Evolutionary conservation across 441 rosid species (phyloP).

Genomic region (Erodium moschatum): DNA sequence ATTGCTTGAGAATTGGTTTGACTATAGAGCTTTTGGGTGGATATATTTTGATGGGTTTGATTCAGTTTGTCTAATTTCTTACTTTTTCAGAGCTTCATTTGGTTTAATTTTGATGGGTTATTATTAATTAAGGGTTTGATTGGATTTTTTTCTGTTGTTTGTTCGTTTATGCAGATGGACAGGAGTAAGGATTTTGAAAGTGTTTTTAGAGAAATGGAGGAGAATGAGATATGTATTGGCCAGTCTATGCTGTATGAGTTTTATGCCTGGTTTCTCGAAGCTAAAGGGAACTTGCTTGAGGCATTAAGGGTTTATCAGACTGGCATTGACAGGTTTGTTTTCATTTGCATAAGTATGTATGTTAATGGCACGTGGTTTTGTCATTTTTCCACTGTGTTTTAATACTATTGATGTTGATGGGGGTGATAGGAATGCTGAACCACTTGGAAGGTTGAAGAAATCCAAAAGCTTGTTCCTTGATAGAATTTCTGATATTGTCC

Average conservation of each 20-base stretch:
- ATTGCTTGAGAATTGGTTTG: not conserved
- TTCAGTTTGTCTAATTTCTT: not conserved
- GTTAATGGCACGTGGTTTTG: not conserved
- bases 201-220: slow-evolving; percentile 49
- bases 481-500: slow-evolving; percentile 48
- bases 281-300: slow-evolving; percentile 56
- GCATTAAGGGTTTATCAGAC: slow-evolving; percentile 52
- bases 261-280: slow-evolving; percentile 68
- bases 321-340: slow-evolving; percentile 58
- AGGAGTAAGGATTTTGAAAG: slow-evolving; percentile 43
- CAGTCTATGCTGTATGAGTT: slow-evolving; percentile 57
- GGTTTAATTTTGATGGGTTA: not conserved
- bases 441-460: slow-evolving; percentile 49
- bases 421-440: slow-evolving; percentile 54
- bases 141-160: slow-evolving; percentile 5
- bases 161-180: slow-evolving; percentile 42
- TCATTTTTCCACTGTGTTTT: not conserved
- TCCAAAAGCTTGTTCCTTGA: slow-evolving; percentile 51
- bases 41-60: not conserved
- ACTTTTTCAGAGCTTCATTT: not conserved
- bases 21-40: not conserved
- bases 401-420: slow-evolving; percentile 16
- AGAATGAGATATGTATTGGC: slow-evolving; percentile 37
- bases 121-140: not conserved
- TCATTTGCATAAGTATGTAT: not conserved